These are phyloP conservation scores for Phytophthora hibernalis DNA, from an alignment of 352 stramenopile species.

Conservation along the genomic window DNA sequence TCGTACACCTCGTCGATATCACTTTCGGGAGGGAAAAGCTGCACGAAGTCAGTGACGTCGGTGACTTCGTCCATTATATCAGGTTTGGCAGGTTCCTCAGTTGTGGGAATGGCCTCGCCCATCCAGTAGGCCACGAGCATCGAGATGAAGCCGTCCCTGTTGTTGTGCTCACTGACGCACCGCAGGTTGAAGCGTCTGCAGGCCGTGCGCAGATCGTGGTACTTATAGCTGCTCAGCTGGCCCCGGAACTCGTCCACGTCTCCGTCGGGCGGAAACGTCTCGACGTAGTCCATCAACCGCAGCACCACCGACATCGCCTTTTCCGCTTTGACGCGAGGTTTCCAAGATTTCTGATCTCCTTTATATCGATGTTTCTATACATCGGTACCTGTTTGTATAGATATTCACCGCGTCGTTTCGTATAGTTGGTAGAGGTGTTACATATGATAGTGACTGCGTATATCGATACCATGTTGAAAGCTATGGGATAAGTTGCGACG, in stretches of 20 bases:
- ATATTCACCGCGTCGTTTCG: neutral
- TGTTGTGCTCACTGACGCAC: constrained; percentile 17
- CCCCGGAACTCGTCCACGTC: constrained; percentile 17
- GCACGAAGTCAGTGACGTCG: constrained; percentile 23
- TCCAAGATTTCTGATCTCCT: neutral
- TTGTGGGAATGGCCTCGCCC: neutral
- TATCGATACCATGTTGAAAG: neutral
- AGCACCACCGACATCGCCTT: constrained; percentile 18
- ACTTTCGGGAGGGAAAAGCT: constrained; percentile 21
- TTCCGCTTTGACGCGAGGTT: constrained; percentile 1
- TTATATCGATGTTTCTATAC: neutral
- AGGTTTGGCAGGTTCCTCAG: neutral
- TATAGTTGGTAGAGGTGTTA: too few relatives aligned
- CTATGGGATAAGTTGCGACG: neutral
- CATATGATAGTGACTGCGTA: too few relatives aligned
- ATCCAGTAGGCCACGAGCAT: constrained; percentile 26
- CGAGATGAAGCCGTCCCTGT: constrained; percentile 24
- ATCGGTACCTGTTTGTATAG: neutral
- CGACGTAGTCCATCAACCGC: constrained; percentile 29
- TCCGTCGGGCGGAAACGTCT: constrained; percentile 10
- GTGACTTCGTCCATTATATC: constrained; percentile 11
- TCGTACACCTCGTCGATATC: constrained; percentile 19
- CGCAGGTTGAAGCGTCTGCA: constrained; percentile 18
- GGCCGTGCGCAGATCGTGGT: constrained; percentile 22
- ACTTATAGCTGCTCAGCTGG: constrained; percentile 27